Percentiles rank a stretch among this genome's conserved stretches.
Conservation (phyloP, 2,329 filamentous ascomycete species). For the Scedosporium minutisporum region DNA sequence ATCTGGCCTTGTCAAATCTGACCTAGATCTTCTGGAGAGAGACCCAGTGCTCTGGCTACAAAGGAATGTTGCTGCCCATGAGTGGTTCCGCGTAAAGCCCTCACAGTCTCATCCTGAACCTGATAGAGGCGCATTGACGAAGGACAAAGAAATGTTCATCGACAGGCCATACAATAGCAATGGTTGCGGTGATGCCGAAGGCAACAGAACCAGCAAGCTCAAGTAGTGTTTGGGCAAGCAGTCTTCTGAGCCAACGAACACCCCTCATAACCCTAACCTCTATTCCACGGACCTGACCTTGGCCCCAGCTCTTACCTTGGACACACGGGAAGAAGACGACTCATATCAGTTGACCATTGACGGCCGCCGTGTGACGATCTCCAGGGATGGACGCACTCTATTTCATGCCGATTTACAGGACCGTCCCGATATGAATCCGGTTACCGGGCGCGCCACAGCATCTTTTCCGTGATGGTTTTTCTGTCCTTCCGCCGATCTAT, state of each 20-base stretch:
- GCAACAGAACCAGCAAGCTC: not conserved
- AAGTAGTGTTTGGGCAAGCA: not conserved
- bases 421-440: not conserved
- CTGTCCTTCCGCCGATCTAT: not conserved
- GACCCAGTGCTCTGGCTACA: not conserved
- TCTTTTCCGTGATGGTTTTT: no score
- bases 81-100: not conserved
- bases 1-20: not conserved
- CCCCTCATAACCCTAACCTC: no score
- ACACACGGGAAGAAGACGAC: not conserved
- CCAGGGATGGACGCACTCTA: not conserved
- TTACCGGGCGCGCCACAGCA: no score
- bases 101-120: not conserved
- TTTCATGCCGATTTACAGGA: no score
- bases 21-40: not conserved
- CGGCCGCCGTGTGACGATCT: not conserved
- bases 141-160: not conserved
- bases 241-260: not conserved
- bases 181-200: not conserved
- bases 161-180: not conserved
- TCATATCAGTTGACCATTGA: not conserved
- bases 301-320: no score
- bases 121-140: not conserved
- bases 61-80: not conserved
- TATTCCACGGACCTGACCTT: no score